These are phyloP conservation scores for Ascochyta fabae DNA, from an alignment of 2,329 filamentous ascomycete genomes.

Conservation along the genomic window DNA sequence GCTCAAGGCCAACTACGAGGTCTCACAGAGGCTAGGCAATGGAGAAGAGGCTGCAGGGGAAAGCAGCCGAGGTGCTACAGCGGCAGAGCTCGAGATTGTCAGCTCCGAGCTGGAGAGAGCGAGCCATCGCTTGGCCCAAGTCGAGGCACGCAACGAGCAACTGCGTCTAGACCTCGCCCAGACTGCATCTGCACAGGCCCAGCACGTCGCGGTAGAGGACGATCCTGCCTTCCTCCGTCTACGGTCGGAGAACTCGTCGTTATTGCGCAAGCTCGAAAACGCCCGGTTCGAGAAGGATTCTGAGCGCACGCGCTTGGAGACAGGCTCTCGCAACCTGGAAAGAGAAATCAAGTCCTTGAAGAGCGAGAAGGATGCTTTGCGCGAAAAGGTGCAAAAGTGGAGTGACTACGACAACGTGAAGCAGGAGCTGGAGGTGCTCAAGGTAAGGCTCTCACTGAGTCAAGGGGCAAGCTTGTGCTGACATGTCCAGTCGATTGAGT, in stretches of 20 bases:
- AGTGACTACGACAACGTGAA: conserved; percentile 96
- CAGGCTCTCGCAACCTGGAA: conserved; percentile 78
- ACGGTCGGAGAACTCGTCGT: conserved; percentile 89
- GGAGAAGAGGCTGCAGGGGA: conserved; percentile 68
- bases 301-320: conserved; percentile 77
- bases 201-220: conserved; percentile 74
- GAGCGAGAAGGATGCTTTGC: conserved; percentile 80
- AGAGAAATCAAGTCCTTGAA: conserved; percentile 76
- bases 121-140: conserved; percentile 82
- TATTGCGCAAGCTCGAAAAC: conserved; percentile 86
- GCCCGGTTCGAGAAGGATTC: conserved; percentile 83
- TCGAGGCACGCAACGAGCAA: conserved; percentile 94
- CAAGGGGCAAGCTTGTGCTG: conserved; percentile 18
- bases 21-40: conserved; percentile 85
- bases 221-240: conserved; percentile 88
- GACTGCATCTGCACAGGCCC: conserved; percentile 74
- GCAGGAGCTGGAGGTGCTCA: conserved; percentile 93
- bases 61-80: conserved; percentile 70
- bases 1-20: conserved; percentile 96
- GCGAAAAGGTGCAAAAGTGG: conserved; percentile 84
- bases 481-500: conserved; percentile 77
- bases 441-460: conserved; percentile 53
- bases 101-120: conserved; percentile 90
- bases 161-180: conserved; percentile 89
- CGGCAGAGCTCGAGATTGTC: conserved; percentile 92